phyloP scores from a whole-genome alignment of 768 basidiomycete species.

The Dictyophora rubrovolvata region DNA sequence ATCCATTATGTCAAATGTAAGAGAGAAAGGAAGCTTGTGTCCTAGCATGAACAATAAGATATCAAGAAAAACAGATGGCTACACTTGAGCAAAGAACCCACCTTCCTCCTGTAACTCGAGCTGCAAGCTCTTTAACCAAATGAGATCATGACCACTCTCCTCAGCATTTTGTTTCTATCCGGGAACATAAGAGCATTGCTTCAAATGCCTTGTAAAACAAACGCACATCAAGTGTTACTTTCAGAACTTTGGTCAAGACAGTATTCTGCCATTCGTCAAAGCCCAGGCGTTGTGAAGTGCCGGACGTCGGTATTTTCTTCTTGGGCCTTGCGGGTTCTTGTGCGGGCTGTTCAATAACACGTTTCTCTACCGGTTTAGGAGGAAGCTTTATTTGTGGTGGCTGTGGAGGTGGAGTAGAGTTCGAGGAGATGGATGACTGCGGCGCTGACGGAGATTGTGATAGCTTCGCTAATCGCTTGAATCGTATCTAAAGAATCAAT shows the following conservation, averaged over 20 bases:
- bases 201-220: background rate
- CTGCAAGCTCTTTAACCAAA: conserved; percentile 75
- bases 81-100: conserved; percentile 24
- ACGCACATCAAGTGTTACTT: conserved; percentile 72
- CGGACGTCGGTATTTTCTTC: conserved; percentile 32
- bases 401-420: conserved; percentile 20
- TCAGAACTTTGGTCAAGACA: conserved; percentile 55
- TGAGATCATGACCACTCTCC: conserved; percentile 51
- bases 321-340: conserved; percentile 31
- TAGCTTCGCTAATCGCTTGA: conserved; percentile 84
- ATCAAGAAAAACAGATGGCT: conserved; percentile 14
- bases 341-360: conserved; percentile 20
- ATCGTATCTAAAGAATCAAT: conserved; percentile 55
- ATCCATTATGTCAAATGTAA: conserved; percentile 57
- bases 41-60: conserved; percentile 6
- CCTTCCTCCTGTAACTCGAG: conserved; percentile 58
- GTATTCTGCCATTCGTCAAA: conserved; percentile 64
- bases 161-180: conserved; percentile 49
- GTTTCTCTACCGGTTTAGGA: conserved; percentile 15
- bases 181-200: conserved; percentile 9
- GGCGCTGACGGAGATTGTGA: conserved; percentile 34
- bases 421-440: conserved; percentile 28
- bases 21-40: conserved; percentile 28
- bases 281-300: conserved; percentile 30
- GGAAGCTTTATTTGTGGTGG: conserved; percentile 24